Percentiles rank a stretch among this genome's conserved stretches.
Conservation (phyloP, 169 alveolate species). For the Plasmodium blacklocki region DNA sequence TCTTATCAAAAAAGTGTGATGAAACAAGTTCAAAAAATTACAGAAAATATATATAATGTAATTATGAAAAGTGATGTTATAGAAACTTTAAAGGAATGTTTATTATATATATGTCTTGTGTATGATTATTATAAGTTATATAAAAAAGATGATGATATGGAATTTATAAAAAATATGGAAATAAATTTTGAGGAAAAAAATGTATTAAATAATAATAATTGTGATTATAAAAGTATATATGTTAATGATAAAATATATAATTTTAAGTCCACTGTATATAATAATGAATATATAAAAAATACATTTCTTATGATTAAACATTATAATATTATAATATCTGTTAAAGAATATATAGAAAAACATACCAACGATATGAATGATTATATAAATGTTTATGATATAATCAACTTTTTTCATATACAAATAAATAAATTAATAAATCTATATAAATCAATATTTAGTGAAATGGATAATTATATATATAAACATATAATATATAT, state of each 20-base stretch:
- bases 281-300: constrained; percentile 27
- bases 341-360: constrained; percentile 11
- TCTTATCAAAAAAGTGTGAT: constrained; percentile 27
- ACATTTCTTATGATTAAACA: constrained; percentile 56
- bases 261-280: neutral
- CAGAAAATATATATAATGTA: constrained; percentile 6
- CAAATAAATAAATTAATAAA: constrained; percentile 38
- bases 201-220: neutral
- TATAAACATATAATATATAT: constrained; percentile 60
- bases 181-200: neutral
- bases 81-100: constrained; percentile 19
- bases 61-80: constrained; percentile 43
- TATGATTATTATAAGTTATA: constrained; percentile 29
- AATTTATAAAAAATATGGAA: neutral
- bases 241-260: neutral
- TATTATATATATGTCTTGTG: constrained; percentile 35
- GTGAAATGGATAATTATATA: constrained; percentile 27
- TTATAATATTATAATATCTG: constrained; percentile 26
- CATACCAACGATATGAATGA: constrained; percentile 17
- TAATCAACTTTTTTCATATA: constrained; percentile 11
- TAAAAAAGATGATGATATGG: neutral
- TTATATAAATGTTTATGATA: constrained; percentile 20
- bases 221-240: neutral
- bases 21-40: constrained; percentile 34
- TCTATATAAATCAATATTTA: constrained; percentile 35